Percentiles rank a stretch among this genome's conserved stretches.
Conservation (phyloP, 306 rosid genomes). For the Quillaja saponaria region DNA sequence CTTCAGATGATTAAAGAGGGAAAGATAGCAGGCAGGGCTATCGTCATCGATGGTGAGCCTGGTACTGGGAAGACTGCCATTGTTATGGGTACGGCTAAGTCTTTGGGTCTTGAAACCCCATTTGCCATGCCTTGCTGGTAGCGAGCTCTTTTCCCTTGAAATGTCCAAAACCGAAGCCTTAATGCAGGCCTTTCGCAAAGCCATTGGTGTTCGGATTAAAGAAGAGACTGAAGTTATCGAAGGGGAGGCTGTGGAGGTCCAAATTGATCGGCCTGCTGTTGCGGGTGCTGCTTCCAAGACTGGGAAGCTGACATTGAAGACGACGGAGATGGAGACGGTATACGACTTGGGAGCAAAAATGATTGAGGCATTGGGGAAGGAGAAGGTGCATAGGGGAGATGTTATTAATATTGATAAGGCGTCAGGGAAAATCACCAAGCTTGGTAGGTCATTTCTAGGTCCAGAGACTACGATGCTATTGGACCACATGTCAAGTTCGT, state of each 20-base stretch:
- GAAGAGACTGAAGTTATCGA: constrained; percentile 97
- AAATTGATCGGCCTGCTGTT: constrained; percentile 82
- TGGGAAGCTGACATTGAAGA: constrained; percentile 81
- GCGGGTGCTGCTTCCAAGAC: constrained; percentile 89
- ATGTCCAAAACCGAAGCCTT: constrained; percentile 94
- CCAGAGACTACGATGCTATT: constrained; percentile 93
- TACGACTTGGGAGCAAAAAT: constrained; percentile 96
- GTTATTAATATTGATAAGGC: constrained; percentile 71
- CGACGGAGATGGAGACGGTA: constrained; percentile 97
- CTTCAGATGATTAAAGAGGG: constrained; percentile 93
- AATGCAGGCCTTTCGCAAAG: constrained; percentile 84
- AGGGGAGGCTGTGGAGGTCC: constrained; percentile 95
- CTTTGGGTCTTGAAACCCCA: constrained; percentile 90
- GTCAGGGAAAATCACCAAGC: constrained; percentile 90
- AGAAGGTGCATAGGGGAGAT: constrained; percentile 92
- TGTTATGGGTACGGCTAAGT: constrained; percentile 99
- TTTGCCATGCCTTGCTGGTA: constrained; percentile 93
- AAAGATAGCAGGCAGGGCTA: constrained; percentile 88
- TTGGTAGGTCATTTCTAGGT: constrained; percentile 90
- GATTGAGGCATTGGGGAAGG: constrained; percentile 92
- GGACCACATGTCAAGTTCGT: constrained; percentile 88
- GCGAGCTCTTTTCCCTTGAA: constrained; percentile 93
- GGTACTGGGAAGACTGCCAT: constrained; percentile 99
- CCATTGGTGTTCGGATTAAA: constrained; percentile 91
- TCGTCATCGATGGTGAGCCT: constrained; percentile 87